A percentile compares a stretch with the other conserved stretches of the same genome.
phyloP scores from a whole-genome alignment of 345 rosid species.

The Dipteronia sinensis region DNA sequence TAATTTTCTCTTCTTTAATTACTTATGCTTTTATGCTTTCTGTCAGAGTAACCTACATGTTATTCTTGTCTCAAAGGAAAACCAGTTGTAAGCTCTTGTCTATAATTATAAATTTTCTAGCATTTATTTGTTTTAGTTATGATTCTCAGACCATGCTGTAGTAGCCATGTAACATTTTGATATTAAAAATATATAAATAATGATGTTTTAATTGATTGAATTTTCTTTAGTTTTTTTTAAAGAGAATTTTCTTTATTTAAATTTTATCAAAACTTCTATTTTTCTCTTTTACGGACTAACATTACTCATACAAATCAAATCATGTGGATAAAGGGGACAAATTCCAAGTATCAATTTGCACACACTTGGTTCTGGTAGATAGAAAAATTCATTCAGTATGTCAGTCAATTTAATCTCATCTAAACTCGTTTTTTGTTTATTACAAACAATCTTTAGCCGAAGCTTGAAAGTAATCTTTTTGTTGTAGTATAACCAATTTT shows the following conservation, averaged over 20 bases:
- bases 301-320: slow-evolving; percentile 58
- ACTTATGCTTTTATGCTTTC: neutral
- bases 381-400: slow-evolving; percentile 63
- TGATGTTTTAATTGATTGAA: neutral
- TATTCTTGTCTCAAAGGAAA: neutral
- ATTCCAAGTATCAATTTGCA: slow-evolving; percentile 60
- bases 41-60: neutral
- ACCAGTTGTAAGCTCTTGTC: neutral
- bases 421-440: neutral
- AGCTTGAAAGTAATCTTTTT: neutral
- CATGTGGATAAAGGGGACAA: slow-evolving; percentile 64
- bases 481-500: neutral
- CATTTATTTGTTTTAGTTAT: neutral
- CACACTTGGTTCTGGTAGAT: slow-evolving; percentile 51
- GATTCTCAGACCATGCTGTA: neutral
- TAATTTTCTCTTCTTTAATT: too few species aligned
- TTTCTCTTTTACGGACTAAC: slow-evolving; percentile 40
- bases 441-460: neutral
- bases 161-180: neutral
- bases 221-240: neutral
- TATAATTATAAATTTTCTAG: neutral
- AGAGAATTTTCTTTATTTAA: neutral
- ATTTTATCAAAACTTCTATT: neutral
- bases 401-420: slow-evolving; percentile 29
- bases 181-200: neutral